These are phyloP conservation scores for Fusarium camptoceras DNA, from an alignment of 2,329 filamentous ascomycete species.

Conservation along the genomic window DNA sequence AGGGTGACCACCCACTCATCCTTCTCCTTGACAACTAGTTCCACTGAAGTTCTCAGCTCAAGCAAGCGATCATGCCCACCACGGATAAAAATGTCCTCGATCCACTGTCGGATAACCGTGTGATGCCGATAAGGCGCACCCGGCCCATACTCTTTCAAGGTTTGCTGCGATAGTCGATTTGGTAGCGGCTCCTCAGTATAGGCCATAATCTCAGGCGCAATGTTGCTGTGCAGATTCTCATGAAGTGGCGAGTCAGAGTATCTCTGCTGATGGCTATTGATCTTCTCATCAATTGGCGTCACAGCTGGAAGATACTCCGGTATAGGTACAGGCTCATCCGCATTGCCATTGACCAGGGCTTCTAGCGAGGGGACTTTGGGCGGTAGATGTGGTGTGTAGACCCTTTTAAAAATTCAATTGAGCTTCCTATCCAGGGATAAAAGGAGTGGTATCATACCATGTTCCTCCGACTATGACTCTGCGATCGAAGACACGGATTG, in stretches of 20 bases:
- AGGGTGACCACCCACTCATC: conserved; percentile 20
- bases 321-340: conserved; percentile 21
- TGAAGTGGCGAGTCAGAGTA: conserved; percentile 30
- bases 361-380: conserved; percentile 12
- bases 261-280: conserved; percentile 37
- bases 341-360: conserved; percentile 17
- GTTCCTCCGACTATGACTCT: conserved; percentile 15
- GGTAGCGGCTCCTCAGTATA: conserved; percentile 26
- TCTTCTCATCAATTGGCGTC: conserved; percentile 23
- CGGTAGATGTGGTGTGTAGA: conserved; percentile 20
- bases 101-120: conserved; percentile 22
- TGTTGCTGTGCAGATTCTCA: conserved; percentile 28
- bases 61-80: conserved; percentile 7
- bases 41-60: conserved; percentile 20
- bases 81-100: conserved; percentile 21
- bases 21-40: conserved; percentile 13
- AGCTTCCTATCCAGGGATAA: not conserved
- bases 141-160: conserved; percentile 11
- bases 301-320: conserved; percentile 32
- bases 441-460: conserved; percentile 12
- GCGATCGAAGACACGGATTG: conserved; percentile 30
- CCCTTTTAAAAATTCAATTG: not conserved
- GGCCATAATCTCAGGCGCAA: conserved; percentile 26
- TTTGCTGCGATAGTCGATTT: conserved; percentile 6
- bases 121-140: conserved; percentile 17